A percentile compares a stretch with the other conserved stretches of the same genome.
These are phyloP conservation scores for Ceratobasidium sp. DNA, from an alignment of 1,284 basidiomycete genomes.

Conservation along the genomic window DNA sequence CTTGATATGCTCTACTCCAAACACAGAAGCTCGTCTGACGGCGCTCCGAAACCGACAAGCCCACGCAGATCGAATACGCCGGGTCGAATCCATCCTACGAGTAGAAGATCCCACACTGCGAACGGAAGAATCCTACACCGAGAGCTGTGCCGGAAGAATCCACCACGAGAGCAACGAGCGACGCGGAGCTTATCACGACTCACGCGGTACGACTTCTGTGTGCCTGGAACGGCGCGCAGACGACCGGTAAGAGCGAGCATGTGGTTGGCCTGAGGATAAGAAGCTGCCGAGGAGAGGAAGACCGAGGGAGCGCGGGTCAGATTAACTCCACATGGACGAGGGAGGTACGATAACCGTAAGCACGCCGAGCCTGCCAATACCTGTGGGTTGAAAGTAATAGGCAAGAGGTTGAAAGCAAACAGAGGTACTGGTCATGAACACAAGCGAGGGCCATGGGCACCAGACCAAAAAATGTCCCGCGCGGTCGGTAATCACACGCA, in stretches of 20 bases:
- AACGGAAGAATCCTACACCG: too few species aligned
- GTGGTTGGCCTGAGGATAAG: conserved; percentile 11
- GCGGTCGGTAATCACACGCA: not conserved
- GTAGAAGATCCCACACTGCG: too few species aligned
- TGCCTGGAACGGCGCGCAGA: conserved; percentile 17
- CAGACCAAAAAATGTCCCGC: not conserved
- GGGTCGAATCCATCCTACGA: too few species aligned
- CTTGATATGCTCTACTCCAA: too few species aligned
- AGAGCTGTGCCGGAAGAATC: too few species aligned
- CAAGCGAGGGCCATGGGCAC: not conserved
- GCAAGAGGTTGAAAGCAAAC: not conserved
- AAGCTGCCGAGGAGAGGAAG: conserved; percentile 10
- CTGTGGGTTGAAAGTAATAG: not conserved
- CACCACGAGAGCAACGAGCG: not conserved
- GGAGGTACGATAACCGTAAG: not conserved
- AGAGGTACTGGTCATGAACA: too few species aligned
- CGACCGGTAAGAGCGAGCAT: conserved; percentile 23
- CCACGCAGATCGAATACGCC: too few species aligned
- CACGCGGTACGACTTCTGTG: conserved; percentile 6
- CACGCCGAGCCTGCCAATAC: not conserved
- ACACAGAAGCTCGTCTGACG: too few species aligned
- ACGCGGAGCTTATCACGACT: conserved; percentile 15
- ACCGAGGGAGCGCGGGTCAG: conserved; percentile 14
- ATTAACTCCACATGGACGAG: conserved; percentile 14
- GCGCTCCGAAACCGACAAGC: too few species aligned